These are phyloP conservation scores for Azolla pinnata DNA, from an alignment of 75 land plant species.

Conservation along the genomic window DNA sequence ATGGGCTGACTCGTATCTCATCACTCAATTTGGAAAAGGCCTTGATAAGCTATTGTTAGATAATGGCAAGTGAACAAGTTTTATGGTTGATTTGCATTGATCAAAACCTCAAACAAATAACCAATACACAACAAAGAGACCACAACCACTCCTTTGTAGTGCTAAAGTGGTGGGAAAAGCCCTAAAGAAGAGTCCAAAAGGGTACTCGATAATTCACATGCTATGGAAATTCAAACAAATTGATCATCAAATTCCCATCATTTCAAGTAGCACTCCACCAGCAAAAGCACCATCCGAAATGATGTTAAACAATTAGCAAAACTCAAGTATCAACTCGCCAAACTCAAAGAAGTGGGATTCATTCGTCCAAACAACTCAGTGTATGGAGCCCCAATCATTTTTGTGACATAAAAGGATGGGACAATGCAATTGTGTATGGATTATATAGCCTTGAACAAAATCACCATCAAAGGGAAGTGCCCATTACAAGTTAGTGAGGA, in stretches of 20 bases:
- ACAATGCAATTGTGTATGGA: slow-evolving; percentile 10
- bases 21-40: neutral
- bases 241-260: neutral
- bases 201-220: no score
- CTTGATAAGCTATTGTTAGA: neutral
- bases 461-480: slow-evolving; percentile 9
- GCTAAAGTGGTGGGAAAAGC: neutral
- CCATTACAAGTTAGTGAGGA: slow-evolving; percentile 12
- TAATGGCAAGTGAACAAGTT: neutral
- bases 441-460: slow-evolving; percentile 15
- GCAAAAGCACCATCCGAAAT: neutral
- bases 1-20: neutral
- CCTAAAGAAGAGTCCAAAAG: neutral
- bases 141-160: neutral
- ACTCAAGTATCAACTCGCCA: slow-evolving; percentile 2
- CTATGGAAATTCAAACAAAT: neutral
- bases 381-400: slow-evolving; percentile 5
- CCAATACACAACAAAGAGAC: neutral
- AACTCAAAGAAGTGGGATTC: neutral
- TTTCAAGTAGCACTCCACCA: neutral
- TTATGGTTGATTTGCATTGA: no score
- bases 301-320: neutral
- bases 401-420: slow-evolving; percentile 6
- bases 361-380: slow-evolving; percentile 6
- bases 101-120: no score